A percentile compares a stretch with the other conserved stretches of the same genome.
phyloP scores from a whole-genome alignment of 768 basidiomycete species.

The Leccinum uliginosum region DNA sequence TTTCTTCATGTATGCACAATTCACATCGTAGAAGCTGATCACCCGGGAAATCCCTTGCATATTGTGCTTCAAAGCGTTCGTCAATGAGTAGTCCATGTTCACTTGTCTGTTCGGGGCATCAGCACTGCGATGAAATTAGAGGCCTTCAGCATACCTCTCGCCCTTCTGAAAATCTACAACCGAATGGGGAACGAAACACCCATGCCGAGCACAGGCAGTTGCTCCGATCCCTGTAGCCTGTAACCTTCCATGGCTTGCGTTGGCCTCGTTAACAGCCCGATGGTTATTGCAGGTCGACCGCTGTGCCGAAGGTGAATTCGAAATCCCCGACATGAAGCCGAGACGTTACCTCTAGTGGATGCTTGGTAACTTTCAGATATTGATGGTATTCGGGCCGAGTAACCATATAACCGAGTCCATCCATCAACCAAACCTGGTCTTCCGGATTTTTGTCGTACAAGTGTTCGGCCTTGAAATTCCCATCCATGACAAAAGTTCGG shows the following conservation, averaged over 20 bases:
- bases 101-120: background rate
- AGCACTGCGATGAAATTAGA: too few species aligned
- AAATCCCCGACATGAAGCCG: background rate
- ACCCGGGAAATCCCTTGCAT: background rate
- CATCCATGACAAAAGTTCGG: background rate
- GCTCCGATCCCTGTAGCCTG: background rate
- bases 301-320: background rate
- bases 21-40: background rate
- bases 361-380: background rate
- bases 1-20: slow-evolving; percentile 10
- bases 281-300: background rate
- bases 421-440: background rate
- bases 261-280: background rate
- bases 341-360: background rate
- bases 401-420: background rate
- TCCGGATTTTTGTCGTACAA: background rate
- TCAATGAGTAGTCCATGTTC: slow-evolving; percentile 7
- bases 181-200: slow-evolving; percentile 22
- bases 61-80: background rate
- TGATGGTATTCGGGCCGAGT: background rate
- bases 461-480: background rate
- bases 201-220: background rate
- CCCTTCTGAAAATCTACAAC: slow-evolving; percentile 32
- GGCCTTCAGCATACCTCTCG: background rate
- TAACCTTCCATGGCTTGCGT: background rate